phyloP scores from a whole-genome alignment of 345 rosid species.

The Passiflora organensis region DNA sequence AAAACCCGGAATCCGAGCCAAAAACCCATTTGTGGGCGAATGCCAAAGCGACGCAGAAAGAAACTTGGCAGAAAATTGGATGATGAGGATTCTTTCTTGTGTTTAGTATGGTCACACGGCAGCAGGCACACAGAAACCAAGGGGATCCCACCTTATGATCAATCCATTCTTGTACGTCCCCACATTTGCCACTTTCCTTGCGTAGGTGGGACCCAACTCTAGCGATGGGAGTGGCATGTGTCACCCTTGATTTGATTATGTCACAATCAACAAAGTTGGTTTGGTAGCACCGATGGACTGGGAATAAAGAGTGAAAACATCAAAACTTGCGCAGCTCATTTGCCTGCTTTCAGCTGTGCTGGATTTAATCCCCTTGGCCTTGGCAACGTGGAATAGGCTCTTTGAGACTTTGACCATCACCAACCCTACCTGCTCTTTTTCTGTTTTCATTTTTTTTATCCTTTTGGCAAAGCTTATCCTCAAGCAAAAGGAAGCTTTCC shows the following conservation, averaged over 20 bases:
- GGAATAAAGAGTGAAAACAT: not conserved
- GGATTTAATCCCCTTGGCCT: not conserved
- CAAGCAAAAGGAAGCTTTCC: not conserved
- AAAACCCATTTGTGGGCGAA: not conserved
- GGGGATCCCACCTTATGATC: not conserved
- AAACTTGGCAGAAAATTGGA: not conserved
- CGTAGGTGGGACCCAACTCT: not conserved
- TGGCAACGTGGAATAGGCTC: not conserved
- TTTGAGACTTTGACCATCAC: constrained; percentile 15
- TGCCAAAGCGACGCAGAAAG: constrained; percentile 1
- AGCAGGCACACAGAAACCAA: not conserved
- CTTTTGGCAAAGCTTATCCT: not conserved
- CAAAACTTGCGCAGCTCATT: not conserved
- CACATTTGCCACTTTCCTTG: not conserved
- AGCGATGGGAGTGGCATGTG: too few relatives aligned
- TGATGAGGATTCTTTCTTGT: constrained; percentile 1
- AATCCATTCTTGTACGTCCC: not conserved
- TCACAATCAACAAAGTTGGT: too few relatives aligned
- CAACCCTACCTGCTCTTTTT: not conserved
- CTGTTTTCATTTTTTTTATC: not conserved
- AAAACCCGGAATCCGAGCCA: not conserved
- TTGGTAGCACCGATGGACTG: too few relatives aligned
- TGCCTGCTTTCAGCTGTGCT: not conserved
- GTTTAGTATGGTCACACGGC: constrained; percentile 9
- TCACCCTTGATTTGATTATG: not conserved